Evolutionary conservation across 2,329 filamentous ascomycete genomes (phyloP).

Genomic region (Ophiobolus disseminans): DNA sequence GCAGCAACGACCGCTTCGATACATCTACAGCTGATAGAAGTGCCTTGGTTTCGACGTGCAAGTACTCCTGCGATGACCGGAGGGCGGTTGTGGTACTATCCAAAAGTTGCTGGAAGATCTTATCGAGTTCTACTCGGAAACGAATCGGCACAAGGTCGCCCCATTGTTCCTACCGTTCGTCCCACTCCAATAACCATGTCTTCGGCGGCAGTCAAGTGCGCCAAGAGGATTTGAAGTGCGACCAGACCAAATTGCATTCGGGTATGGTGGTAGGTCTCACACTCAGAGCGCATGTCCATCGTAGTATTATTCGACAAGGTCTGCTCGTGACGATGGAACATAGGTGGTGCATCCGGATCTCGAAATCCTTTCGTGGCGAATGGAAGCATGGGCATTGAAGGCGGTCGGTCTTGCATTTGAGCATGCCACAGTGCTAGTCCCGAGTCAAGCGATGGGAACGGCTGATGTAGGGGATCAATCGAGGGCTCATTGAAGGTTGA

Average conservation of each 20-base stretch:
- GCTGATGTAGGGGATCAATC: too few species aligned
- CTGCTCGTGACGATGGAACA: conserved; percentile 2
- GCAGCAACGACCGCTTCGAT: background rate
- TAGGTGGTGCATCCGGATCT: background rate
- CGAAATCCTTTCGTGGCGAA: conserved; percentile 5
- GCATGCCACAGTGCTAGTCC: background rate
- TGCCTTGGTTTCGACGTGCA: conserved; percentile 1
- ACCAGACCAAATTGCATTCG: conserved; percentile 1
- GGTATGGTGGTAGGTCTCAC: background rate
- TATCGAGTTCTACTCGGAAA: background rate
- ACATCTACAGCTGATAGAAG: background rate
- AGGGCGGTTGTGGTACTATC: background rate
- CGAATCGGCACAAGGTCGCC: conserved; percentile 3
- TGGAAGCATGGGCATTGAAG: conserved; percentile 2
- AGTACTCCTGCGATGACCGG: background rate
- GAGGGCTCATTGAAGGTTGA: too few species aligned
- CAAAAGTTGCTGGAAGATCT: background rate
- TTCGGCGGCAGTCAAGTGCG: conserved; percentile 5
- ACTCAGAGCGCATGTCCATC: conserved; percentile 1
- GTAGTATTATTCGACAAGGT: background rate
- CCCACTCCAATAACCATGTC: conserved; percentile 6
- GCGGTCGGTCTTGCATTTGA: background rate
- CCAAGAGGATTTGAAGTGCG: conserved; percentile 4
- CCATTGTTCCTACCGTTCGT: background rate
- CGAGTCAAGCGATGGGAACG: background rate